Evolutionary conservation across 768 basidiomycete genomes (phyloP).

Genomic region (Tylopilus vinaceipallidus): DNA sequence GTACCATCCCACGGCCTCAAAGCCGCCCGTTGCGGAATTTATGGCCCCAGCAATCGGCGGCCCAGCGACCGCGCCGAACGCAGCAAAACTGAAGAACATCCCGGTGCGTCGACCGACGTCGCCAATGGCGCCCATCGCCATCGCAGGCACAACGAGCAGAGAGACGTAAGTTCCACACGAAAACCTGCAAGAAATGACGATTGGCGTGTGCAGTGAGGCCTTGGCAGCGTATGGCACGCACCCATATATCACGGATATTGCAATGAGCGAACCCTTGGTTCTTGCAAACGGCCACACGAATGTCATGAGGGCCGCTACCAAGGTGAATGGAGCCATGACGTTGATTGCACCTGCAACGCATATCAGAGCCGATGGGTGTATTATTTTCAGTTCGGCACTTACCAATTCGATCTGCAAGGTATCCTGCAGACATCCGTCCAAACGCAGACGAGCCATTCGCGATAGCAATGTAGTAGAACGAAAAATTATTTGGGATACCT

Average conservation of each 20-base stretch:
- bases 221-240: slow-evolving; percentile 25
- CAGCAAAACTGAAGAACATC: slow-evolving; percentile 58
- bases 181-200: slow-evolving; percentile 37
- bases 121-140: slow-evolving; percentile 55
- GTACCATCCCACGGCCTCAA: slow-evolving; percentile 35
- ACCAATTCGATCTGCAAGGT: slow-evolving; percentile 56
- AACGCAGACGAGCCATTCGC: slow-evolving; percentile 65
- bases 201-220: not conserved
- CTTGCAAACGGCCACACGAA: slow-evolving; percentile 69
- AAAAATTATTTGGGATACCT: slow-evolving; percentile 48
- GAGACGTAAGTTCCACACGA: slow-evolving; percentile 62
- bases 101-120: slow-evolving; percentile 68
- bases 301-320: slow-evolving; percentile 55
- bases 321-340: slow-evolving; percentile 62
- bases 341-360: slow-evolving; percentile 58
- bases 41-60: slow-evolving; percentile 78
- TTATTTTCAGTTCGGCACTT: slow-evolving; percentile 3
- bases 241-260: slow-evolving; percentile 64
- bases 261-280: slow-evolving; percentile 45
- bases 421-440: slow-evolving; percentile 56
- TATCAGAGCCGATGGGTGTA: not conserved
- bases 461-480: slow-evolving; percentile 66
- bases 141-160: slow-evolving; percentile 53
- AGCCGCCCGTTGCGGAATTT: slow-evolving; percentile 50
- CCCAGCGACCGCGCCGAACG: slow-evolving; percentile 65